These are phyloP conservation scores for Fomitopsis palustris DNA, from an alignment of 1,284 basidiomycete genomes.

Conservation along the genomic window DNA sequence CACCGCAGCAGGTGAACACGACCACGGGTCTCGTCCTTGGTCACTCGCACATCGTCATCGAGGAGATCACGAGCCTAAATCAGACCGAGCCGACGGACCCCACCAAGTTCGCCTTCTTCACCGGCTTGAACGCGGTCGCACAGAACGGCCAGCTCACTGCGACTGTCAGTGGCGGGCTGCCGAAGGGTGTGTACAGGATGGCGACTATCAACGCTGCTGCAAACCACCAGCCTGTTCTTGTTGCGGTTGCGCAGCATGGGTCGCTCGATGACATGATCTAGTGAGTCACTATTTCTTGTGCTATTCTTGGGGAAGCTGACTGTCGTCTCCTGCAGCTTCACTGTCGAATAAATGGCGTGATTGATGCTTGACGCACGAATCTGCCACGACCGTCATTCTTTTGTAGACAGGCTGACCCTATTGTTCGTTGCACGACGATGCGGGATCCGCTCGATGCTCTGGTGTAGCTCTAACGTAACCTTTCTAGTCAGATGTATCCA, in stretches of 20 bases:
- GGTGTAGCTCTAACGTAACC: conserved; percentile 7
- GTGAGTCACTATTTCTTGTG: conserved; percentile 10
- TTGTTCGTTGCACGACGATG: conserved; percentile 6
- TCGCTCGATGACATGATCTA: conserved; percentile 48
- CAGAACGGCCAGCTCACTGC: conserved; percentile 47
- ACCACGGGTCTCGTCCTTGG: conserved; percentile 49
- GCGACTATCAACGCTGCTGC: conserved; percentile 54
- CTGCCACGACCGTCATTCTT: not conserved
- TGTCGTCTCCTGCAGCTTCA: conserved; percentile 11
- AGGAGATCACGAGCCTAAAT: conserved; percentile 44
- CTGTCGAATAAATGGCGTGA: conserved; percentile 8
- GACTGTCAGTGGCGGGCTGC: conserved; percentile 52
- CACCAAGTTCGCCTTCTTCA: conserved; percentile 63
- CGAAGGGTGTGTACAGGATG: conserved; percentile 58
- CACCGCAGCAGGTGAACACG: conserved; percentile 58
- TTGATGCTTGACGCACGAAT: not conserved
- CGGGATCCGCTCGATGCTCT: not conserved
- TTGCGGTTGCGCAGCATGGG: conserved; percentile 51
- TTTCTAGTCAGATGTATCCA: conserved; percentile 4
- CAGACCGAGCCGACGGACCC: conserved; percentile 55
- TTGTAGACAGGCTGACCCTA: not conserved
- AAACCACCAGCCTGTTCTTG: conserved; percentile 63
- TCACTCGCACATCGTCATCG: conserved; percentile 64
- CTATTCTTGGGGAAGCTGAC: not conserved
- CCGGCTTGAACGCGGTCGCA: conserved; percentile 53